Conservation (phyloP, 306 rosid species). For the Acacia melanoxylon region DNA sequence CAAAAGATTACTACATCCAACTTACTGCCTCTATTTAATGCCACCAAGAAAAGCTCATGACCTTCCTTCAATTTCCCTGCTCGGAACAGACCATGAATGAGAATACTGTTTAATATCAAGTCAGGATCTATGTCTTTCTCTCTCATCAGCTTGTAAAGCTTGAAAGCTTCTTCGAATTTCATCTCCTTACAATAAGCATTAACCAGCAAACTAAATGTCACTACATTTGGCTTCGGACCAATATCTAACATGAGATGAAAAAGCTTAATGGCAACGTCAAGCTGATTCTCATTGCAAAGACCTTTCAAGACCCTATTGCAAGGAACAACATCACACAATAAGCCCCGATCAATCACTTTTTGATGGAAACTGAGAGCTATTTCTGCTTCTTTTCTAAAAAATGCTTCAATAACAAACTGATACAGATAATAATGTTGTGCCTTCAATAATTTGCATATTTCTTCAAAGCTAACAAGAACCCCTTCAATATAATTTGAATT, state of each 20-base stretch:
- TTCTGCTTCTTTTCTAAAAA: slow-evolving; percentile 26
- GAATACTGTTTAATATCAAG: slow-evolving; percentile 32
- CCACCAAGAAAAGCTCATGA: slow-evolving; percentile 9
- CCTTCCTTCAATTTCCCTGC: slow-evolving; percentile 32
- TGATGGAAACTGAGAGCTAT: slow-evolving; percentile 24
- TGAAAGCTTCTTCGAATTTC: slow-evolving; percentile 32
- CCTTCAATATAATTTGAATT: slow-evolving; percentile 9
- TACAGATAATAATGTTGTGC: slow-evolving; percentile 3
- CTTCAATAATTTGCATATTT: slow-evolving; percentile 18
- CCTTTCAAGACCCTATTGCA: slow-evolving; percentile 21
- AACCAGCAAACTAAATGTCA: slow-evolving; percentile 31
- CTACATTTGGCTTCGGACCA: slow-evolving; percentile 36
- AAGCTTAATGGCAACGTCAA: slow-evolving; percentile 4
- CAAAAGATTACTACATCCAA: slow-evolving; percentile 38
- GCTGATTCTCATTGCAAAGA: slow-evolving; percentile 1
- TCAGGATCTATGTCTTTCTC: slow-evolving; percentile 26
- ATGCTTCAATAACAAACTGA: slow-evolving; percentile 26
- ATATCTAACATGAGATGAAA: neutral
- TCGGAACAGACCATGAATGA: slow-evolving; percentile 33
- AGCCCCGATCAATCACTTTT: slow-evolving; percentile 19
- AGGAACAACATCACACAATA: slow-evolving; percentile 12
- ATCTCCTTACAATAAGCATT: slow-evolving; percentile 26
- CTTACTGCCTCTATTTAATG: slow-evolving; percentile 23
- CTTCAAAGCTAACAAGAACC: slow-evolving; percentile 22
- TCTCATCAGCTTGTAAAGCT: slow-evolving; percentile 31